phyloP scores from a whole-genome alignment of 1,139 yeast species.

The Saccharomyces hybrid region DNA sequence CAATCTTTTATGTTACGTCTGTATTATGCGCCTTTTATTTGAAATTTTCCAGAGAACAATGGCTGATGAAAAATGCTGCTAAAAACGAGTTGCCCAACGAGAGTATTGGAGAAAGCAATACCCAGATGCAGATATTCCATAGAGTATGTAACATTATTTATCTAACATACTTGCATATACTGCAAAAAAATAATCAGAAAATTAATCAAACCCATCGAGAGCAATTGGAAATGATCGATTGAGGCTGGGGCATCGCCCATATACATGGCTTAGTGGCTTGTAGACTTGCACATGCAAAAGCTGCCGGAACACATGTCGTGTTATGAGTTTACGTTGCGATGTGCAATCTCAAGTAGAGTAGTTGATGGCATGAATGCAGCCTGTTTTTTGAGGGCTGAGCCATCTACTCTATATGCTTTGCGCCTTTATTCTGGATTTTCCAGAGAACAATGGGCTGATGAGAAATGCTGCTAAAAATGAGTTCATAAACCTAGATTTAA shows the following conservation, averaged over 20 bases:
- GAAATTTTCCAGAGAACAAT: too few relatives aligned
- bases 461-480: not conserved
- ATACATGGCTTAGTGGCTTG: not conserved
- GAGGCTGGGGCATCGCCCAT: not conserved
- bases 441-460: not conserved
- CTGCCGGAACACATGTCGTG: not conserved
- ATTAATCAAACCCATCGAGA: not conserved
- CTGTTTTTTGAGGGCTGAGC: not conserved
- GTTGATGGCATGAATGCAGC: not conserved
- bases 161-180: not conserved
- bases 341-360: not conserved
- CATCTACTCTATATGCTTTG: not conserved
- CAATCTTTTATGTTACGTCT: too few relatives aligned
- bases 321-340: not conserved
- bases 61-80: too few relatives aligned
- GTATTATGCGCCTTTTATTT: too few relatives aligned
- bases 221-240: not conserved
- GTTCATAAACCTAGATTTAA: not conserved
- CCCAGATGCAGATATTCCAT: not conserved
- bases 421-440: not conserved
- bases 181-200: not conserved
- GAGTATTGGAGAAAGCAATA: not conserved
- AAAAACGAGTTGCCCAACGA: not conserved
- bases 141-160: not conserved
- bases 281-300: not conserved